A percentile compares a stretch with the other conserved stretches of the same genome.
These are phyloP conservation scores for Trapa incisa DNA, from an alignment of 345 rosid genomes.

Conservation along the genomic window DNA sequence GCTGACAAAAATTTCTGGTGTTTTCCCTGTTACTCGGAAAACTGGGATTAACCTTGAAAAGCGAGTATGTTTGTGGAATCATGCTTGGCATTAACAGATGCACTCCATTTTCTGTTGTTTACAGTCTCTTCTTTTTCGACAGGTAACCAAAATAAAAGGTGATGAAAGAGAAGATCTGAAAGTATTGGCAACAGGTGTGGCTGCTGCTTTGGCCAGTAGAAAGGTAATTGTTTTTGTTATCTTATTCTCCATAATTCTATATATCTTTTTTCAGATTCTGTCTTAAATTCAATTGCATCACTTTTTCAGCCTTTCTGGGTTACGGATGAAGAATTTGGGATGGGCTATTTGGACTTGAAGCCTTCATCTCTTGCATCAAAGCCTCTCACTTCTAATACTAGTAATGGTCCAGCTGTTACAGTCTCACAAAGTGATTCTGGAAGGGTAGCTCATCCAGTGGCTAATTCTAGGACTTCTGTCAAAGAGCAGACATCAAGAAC, in stretches of 20 bases:
- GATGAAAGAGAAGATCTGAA: conserved; percentile 99
- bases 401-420: conserved; percentile 26
- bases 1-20: conserved; percentile 88
- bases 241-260: conserved; percentile 11
- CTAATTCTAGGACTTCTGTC: conserved; percentile 42
- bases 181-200: conserved; percentile 97
- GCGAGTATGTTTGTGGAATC: conserved; percentile 43
- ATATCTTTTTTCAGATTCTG: background rate
- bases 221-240: conserved; percentile 32
- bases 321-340: conserved; percentile 97
- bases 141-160: conserved; percentile 88
- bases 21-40: conserved; percentile 93
- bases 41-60: conserved; percentile 98
- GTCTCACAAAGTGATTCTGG: conserved; percentile 44
- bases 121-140: conserved; percentile 9
- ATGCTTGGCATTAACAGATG: conserved; percentile 3
- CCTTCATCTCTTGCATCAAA: conserved; percentile 52
- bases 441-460: conserved; percentile 44
- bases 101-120: background rate
- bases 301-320: conserved; percentile 85
- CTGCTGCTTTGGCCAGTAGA: conserved; percentile 94
- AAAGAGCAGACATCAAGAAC: conserved; percentile 54
- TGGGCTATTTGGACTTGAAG: conserved; percentile 92
- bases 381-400: conserved; percentile 21
- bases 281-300: conserved; percentile 1